These are phyloP conservation scores for Magnusiomyces paraingens DNA, from an alignment of 1,139 yeast species.

Conservation along the genomic window DNA sequence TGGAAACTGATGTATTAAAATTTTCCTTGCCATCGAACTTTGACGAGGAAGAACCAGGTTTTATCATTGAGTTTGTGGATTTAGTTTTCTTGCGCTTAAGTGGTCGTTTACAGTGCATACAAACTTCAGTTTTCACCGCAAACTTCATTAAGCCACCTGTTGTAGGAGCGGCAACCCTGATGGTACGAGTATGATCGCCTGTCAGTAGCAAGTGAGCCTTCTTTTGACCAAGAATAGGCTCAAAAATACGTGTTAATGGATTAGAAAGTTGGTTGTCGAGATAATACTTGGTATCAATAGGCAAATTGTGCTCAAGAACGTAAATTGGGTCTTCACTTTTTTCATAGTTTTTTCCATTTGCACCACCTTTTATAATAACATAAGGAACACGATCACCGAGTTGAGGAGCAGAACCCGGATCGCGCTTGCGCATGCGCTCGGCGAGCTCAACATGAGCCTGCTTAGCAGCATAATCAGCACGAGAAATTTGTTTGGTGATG, in stretches of 20 bases:
- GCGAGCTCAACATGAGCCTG: conserved; percentile 98
- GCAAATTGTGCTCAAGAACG: conserved; percentile 84
- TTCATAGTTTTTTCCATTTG: conserved; percentile 83
- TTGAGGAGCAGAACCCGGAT: conserved; percentile 94
- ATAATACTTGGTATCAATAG: conserved; percentile 92
- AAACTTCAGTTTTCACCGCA: conserved; percentile 81
- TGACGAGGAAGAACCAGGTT: no score
- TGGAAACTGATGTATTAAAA: background rate
- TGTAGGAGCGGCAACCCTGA: conserved; percentile 58
- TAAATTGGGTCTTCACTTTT: conserved; percentile 95
- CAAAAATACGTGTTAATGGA: conserved; percentile 89
- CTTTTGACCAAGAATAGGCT: conserved; percentile 86
- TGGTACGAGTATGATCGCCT: conserved; percentile 80
- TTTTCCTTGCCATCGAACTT: background rate
- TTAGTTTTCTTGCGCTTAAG: conserved; percentile 38
- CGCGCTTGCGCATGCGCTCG: conserved; percentile 92
- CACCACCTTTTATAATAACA: conserved; percentile 77
- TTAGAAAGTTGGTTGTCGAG: conserved; percentile 88
- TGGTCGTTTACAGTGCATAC: conserved; percentile 85
- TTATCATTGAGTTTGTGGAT: no score
- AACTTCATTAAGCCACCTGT: conserved; percentile 83
- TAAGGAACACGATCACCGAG: conserved; percentile 98
- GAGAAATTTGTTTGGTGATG: conserved; percentile 85
- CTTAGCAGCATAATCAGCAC: conserved; percentile 87
- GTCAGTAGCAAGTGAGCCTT: conserved; percentile 65